Percentiles rank a stretch among this genome's conserved stretches.
These are phyloP conservation scores for Didymella pinodella DNA, from an alignment of 2,329 filamentous ascomycete genomes.

Conservation along the genomic window DNA sequence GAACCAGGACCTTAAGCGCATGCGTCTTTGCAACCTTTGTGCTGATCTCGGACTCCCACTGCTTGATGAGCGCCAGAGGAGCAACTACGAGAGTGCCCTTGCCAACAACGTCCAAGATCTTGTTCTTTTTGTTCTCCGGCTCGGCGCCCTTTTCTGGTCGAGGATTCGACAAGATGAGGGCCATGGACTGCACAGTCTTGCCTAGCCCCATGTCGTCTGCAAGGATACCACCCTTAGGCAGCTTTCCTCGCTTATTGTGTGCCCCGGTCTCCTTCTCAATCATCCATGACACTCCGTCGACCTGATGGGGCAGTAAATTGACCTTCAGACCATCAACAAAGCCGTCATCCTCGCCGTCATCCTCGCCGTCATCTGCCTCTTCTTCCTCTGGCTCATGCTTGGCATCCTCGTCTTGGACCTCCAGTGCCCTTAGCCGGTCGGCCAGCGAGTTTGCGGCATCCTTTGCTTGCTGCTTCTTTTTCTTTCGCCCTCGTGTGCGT, in stretches of 20 bases:
- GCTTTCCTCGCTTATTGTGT: slow-evolving; percentile 76
- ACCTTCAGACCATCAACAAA: slow-evolving; percentile 83
- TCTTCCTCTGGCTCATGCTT: slow-evolving; percentile 53
- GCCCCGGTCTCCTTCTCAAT: slow-evolving; percentile 86
- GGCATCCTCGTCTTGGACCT: slow-evolving; percentile 59
- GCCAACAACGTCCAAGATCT: slow-evolving; percentile 72
- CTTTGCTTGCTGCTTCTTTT: slow-evolving; percentile 51
- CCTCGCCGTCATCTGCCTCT: slow-evolving; percentile 57
- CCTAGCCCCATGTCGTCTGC: slow-evolving; percentile 98
- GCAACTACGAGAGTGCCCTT: slow-evolving; percentile 91
- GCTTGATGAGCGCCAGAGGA: slow-evolving; percentile 90
- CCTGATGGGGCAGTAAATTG: slow-evolving; percentile 89
- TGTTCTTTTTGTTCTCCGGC: slow-evolving; percentile 64
- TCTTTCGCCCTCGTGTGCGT: slow-evolving; percentile 55
- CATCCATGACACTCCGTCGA: slow-evolving; percentile 96
- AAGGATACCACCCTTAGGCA: slow-evolving; percentile 92
- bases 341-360: slow-evolving; percentile 68
- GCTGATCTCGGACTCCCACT: slow-evolving; percentile 94
- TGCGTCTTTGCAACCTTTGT: slow-evolving; percentile 77
- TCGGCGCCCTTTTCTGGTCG: slow-evolving; percentile 65
- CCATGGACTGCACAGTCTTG: slow-evolving; percentile 94
- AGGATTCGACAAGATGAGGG: slow-evolving; percentile 83
- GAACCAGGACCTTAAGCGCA: slow-evolving; percentile 80
- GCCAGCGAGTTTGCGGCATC: slow-evolving; percentile 52
- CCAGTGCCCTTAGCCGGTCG: slow-evolving; percentile 55